Conservation (phyloP, 2,329 filamentous ascomycete species). For the Trichoderma cornu-damae region DNA sequence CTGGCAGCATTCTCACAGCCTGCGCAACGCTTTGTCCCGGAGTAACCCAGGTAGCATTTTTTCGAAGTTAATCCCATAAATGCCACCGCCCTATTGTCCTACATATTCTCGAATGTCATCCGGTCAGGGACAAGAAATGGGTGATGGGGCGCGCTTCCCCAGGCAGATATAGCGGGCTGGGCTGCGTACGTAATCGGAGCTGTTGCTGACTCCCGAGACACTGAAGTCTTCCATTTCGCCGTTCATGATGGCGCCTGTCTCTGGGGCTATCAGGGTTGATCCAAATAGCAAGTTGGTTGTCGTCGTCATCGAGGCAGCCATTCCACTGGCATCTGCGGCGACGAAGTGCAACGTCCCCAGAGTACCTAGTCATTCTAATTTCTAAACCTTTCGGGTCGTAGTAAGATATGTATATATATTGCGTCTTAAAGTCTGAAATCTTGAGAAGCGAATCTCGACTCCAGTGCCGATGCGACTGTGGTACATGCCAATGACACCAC, state of each 20-base stretch:
- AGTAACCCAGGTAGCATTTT: conserved; percentile 69
- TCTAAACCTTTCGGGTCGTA: conserved; percentile 46
- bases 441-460: conserved; percentile 45
- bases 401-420: conserved; percentile 36
- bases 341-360: conserved; percentile 66
- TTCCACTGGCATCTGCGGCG: conserved; percentile 60
- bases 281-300: conserved; percentile 81
- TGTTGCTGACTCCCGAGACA: conserved; percentile 64
- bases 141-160: conserved; percentile 72
- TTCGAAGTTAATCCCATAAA: conserved; percentile 61
- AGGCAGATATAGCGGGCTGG: conserved; percentile 70
- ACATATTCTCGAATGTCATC: conserved; percentile 65
- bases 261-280: conserved; percentile 67
- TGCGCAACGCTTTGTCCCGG: conserved; percentile 67
- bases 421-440: conserved; percentile 39
- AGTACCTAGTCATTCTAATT: conserved; percentile 50
- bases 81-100: conserved; percentile 62
- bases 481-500: conserved; percentile 61
- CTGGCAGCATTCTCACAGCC: conserved; percentile 57
- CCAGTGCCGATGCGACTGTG: conserved; percentile 64
- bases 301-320: conserved; percentile 72
- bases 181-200: conserved; percentile 71
- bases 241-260: conserved; percentile 73
- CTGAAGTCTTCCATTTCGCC: conserved; percentile 67
- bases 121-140: conserved; percentile 64